phyloP scores from a whole-genome alignment of 495 filamentous ascomycete species.

The Jackrogersella minutella region DNA sequence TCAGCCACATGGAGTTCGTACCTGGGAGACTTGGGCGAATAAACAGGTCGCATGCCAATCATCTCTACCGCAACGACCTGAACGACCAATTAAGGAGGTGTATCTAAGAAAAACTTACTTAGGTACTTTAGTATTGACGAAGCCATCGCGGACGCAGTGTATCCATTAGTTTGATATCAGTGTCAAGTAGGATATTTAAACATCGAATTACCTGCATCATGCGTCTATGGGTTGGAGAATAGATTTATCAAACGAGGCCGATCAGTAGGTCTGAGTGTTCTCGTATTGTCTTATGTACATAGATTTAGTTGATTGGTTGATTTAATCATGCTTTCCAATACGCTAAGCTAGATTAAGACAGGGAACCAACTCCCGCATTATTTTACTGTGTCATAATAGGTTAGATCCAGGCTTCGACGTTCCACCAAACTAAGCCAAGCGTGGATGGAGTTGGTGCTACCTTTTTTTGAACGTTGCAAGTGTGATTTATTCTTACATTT shows the following conservation, averaged over 20 bases:
- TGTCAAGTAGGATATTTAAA: too few species aligned
- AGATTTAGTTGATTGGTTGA: slow-evolving; percentile 2
- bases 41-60: neutral
- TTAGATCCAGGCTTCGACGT: neutral
- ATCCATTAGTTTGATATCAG: too few species aligned
- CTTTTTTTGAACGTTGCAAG: too few species aligned
- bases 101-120: too few species aligned
- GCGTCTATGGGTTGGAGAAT: too few species aligned
- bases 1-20: neutral
- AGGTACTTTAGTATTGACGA: too few species aligned
- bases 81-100: neutral
- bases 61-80: too few species aligned
- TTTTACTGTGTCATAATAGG: neutral
- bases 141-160: too few species aligned
- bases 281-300: slow-evolving; percentile 5
- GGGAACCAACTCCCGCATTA: neutral
- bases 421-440: neutral
- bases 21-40: neutral
- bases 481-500: too few species aligned
- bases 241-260: neutral
- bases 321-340: neutral
- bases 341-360: neutral
- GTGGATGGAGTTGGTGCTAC: neutral
- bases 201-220: too few species aligned
- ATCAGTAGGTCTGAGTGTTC: neutral